Evolutionary conservation across 345 rosid genomes (phyloP), one percentile per base, ranked within the genome.

Genomic region (Geranium rotundifolium): DNA sequence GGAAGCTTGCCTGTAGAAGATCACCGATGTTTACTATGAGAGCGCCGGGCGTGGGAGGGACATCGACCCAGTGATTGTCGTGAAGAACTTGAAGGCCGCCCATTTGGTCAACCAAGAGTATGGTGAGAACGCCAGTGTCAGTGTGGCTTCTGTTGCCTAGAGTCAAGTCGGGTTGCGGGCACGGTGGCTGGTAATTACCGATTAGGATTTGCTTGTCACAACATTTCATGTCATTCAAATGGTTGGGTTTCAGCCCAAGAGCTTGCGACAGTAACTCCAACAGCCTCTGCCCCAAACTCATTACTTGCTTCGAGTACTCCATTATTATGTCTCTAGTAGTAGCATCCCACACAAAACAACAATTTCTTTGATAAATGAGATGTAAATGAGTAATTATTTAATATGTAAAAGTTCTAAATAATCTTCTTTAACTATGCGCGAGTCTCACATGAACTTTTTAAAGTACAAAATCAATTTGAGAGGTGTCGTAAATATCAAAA

Each of bases 11-110:
- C 77, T 81, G 83, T 39, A 81, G 71, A 17, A 81, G 56, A 67
- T 81, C 85, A 17, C 85, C 85, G 0, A 79, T 63, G 65, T 81
- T 81, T 19, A 81, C 29, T 0, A 81, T 74, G 1, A 81, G 69
- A 19, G 81, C 83, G 29, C 73, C 79, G 0, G 81, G 79, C 20
- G 72, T 65, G 2, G 81, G 71, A 62, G 75, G 72, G 37, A 87
- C 81, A 61, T 80, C 76, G 27, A 84, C 69, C 83, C 85, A 81
- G 56, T 64, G 79, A 17, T 79, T 75, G 52, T 81, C 71, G 54
- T 79, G 75, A 50, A 87, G 59, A 64, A 78, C 58, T 63, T 84
- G 85, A 66, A 84, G 79, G 31, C 82, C 86, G 16, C 85, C 81
- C 4, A 76, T 67, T 56, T 70, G 67, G 49, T 79, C 83, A 52